These are phyloP conservation scores for Lentinus tigrinus DNA, from an alignment of 768 basidiomycete genomes.

Conservation along the genomic window DNA sequence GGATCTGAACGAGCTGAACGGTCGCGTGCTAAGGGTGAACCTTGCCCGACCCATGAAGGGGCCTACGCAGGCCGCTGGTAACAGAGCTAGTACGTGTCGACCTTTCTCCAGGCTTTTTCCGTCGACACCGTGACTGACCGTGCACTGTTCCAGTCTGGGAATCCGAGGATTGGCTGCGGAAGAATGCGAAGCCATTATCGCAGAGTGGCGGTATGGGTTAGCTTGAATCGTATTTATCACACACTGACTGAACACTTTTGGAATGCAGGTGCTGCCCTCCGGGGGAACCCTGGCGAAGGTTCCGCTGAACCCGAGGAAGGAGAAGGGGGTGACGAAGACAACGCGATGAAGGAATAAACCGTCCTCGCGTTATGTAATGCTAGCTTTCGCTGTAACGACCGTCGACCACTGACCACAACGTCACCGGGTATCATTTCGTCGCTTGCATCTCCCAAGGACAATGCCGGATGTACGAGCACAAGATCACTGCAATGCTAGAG, in stretches of 20 bases:
- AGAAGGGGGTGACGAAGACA: slow-evolving; percentile 37
- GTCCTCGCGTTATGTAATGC: neutral
- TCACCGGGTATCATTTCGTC: too few relatives aligned
- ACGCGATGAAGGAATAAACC: slow-evolving; percentile 67
- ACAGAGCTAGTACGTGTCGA: slow-evolving; percentile 67
- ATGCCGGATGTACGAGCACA: too few relatives aligned
- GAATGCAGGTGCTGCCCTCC: slow-evolving; percentile 26
- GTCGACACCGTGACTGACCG: slow-evolving; percentile 5
- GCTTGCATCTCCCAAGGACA: too few relatives aligned
- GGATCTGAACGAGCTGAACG: slow-evolving; percentile 89
- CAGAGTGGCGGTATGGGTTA: slow-evolving; percentile 64
- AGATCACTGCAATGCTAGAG: neutral
- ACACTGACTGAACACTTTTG: slow-evolving; percentile 21
- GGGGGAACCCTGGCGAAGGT: slow-evolving; percentile 17
- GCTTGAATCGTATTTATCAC: slow-evolving; percentile 1
- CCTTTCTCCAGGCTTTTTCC: slow-evolving; percentile 17
- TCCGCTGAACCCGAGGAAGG: slow-evolving; percentile 28
- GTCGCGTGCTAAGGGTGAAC: slow-evolving; percentile 78
- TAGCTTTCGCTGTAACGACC: neutral
- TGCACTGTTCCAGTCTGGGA: slow-evolving; percentile 74
- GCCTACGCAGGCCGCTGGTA: slow-evolving; percentile 56
- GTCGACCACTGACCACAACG: too few relatives aligned
- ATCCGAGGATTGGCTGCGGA: slow-evolving; percentile 88
- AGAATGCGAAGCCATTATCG: slow-evolving; percentile 75
- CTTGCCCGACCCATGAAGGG: slow-evolving; percentile 82